Conservation (phyloP, 2,329 filamentous ascomycete species). For the Talaromyces pinophilus region DNA sequence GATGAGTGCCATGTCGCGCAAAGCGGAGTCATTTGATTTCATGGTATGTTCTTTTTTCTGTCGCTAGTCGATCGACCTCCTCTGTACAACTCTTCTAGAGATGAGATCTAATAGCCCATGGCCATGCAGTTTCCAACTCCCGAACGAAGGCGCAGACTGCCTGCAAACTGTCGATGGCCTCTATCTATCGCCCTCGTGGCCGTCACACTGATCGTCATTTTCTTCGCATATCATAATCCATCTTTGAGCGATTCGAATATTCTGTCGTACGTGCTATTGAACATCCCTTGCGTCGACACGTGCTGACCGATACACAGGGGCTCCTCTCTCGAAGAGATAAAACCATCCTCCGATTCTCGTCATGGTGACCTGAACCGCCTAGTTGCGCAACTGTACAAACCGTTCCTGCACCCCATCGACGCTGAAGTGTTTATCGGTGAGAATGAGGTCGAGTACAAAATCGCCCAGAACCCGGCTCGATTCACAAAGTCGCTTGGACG, state of each 20-base stretch:
- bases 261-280: conserved; percentile 14
- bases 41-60: conserved; percentile 8
- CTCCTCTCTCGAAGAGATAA: conserved; percentile 17
- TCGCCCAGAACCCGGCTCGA: conserved; percentile 18
- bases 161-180: conserved; percentile 21
- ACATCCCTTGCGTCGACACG: conserved; percentile 11
- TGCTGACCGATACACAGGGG: conserved; percentile 11
- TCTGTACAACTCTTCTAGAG: background rate
- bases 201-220: conserved; percentile 13
- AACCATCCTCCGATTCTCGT: conserved; percentile 7
- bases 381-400: conserved; percentile 21
- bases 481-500: conserved; percentile 21
- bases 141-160: conserved; percentile 22
- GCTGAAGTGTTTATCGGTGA: conserved; percentile 20
- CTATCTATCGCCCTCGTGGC: conserved; percentile 13
- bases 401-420: conserved; percentile 20
- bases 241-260: conserved; percentile 17
- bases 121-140: conserved; percentile 16
- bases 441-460: conserved; percentile 17
- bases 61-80: background rate
- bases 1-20: conserved; percentile 16
- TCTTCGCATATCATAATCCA: conserved; percentile 20
- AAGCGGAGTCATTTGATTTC: conserved; percentile 20
- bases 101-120: background rate
- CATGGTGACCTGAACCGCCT: conserved; percentile 17